Evolutionary conservation across 306 rosid species (phyloP).

Genomic region (Dryas drummondii): DNA sequence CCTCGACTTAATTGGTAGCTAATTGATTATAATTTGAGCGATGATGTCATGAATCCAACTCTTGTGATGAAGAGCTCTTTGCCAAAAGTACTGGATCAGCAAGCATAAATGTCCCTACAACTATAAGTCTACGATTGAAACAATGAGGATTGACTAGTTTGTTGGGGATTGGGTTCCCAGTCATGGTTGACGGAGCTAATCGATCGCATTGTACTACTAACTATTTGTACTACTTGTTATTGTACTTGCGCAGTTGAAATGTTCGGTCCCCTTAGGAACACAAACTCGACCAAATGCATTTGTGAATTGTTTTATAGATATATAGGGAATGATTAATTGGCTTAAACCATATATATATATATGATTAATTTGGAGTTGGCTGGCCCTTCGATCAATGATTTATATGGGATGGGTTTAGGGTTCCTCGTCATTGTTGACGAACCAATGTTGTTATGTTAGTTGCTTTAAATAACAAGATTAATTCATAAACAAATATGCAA

Average conservation of each 20-base stretch:
- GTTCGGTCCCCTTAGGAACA: background rate
- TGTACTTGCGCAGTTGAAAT: background rate
- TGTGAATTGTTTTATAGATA: background rate
- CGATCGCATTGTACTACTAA: background rate
- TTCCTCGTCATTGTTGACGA: background rate
- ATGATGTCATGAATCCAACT: too few species aligned
- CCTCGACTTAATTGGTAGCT: too few species aligned
- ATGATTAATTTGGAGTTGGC: too few species aligned
- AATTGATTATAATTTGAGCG: too few species aligned
- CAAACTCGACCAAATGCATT: constrained; percentile 17
- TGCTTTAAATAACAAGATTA: background rate
- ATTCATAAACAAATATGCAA: background rate
- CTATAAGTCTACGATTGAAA: background rate
- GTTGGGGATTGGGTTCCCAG: background rate
- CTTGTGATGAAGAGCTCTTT: too few species aligned
- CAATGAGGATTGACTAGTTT: background rate
- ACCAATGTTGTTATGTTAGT: background rate
- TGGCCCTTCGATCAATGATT: background rate
- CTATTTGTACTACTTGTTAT: background rate
- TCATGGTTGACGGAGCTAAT: background rate
- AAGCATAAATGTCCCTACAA: too few species aligned
- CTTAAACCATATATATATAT: background rate
- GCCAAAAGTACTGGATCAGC: too few species aligned
- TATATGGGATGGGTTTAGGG: background rate
- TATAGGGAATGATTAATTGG: too few species aligned